These are phyloP conservation scores for Chytriomyces confervae DNA, from an alignment of 192 early-diverging fungal species.

Conservation along the genomic window DNA sequence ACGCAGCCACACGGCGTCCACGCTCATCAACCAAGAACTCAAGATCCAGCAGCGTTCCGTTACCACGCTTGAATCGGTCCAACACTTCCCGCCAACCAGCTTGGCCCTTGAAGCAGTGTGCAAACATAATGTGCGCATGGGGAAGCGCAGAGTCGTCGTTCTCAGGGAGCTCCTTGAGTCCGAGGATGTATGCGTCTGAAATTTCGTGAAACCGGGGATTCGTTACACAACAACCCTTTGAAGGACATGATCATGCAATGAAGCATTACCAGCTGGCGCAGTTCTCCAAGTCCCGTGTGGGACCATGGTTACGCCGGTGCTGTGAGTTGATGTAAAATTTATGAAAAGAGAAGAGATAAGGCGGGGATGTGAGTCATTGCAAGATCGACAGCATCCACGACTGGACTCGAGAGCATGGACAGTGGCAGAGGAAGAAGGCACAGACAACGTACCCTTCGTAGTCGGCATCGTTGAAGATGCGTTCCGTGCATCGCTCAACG, in stretches of 20 bases:
- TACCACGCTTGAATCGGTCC: conserved; percentile 79
- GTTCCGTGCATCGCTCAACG: conserved; percentile 79
- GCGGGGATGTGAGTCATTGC: no score
- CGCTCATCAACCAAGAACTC: conserved; percentile 89
- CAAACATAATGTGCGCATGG: conserved; percentile 97
- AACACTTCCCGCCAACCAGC: conserved; percentile 92
- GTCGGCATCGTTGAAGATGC: conserved; percentile 90
- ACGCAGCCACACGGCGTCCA: conserved; percentile 90
- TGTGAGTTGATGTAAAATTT: conserved; percentile 29
- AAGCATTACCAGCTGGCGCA: conserved; percentile 64
- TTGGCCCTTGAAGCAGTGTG: conserved; percentile 97
- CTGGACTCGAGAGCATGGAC: no score
- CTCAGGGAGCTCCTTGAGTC: conserved; percentile 96
- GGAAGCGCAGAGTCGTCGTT: conserved; percentile 85
- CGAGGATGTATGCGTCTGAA: conserved; percentile 88
- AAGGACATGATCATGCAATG: neutral
- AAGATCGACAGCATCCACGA: no score
- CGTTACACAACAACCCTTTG: neutral
- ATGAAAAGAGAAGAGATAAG: no score
- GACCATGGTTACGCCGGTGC: conserved; percentile 81
- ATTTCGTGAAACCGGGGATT: neutral
- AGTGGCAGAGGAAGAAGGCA: neutral
- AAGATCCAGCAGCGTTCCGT: conserved; percentile 88
- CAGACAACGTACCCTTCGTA: conserved; percentile 58
- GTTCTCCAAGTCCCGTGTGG: conserved; percentile 82